Base-by-base conservation (phyloP, 495 filamentous ascomycete species). In the Penicillium verhagenii region DNA sequence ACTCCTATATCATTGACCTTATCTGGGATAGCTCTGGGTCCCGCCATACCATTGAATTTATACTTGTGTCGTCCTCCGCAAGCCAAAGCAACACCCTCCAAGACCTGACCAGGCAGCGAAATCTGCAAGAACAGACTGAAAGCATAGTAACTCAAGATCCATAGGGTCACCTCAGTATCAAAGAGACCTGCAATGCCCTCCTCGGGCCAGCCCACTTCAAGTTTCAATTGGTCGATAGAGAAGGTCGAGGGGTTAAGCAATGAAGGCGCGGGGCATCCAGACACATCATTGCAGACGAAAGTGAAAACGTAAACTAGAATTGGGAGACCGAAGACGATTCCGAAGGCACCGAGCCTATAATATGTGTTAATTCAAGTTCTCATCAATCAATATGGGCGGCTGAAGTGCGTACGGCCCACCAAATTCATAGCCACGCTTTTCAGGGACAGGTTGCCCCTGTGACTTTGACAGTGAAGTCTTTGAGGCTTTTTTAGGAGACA, bases 251-350 rank as follows among this genome's bases (percentile, higher is more conserved):
- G 91, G 50, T 81, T 78, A 45, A 96, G 81, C 23, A 94, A 76
- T n/a, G 87, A 92, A 8, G 92, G 90, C 6, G 89, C 85, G 11
- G 94, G 95, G 61, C 95, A 97, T 49, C 95, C 94, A 24, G 90
- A 84, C 56, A 92, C 70, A 66, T 96, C 94, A 67, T 96, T 97
- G 80, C 94, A 97, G 59, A 90, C 72, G 66, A 97, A 96, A 31
- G 85, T 76, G 60, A 91, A 82, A 50, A 80, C 61, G 70, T 93
- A 96, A 61, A 88, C 79, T 42, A 90, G 71, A 16, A 88, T 24
- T 0, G 94, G 93, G 11, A 96, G 83, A 23, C 85, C 88, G 58
- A 94, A 82, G 28, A 85, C 84, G 52, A 96, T 86, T 39, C 71
- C 82, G 39, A 85, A 77, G 11, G 88, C 88, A 42, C 92, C 92